These are phyloP conservation scores for Leishmania guyanensis DNA, from an alignment of 208 protist genomes.

Conservation along the genomic window DNA sequence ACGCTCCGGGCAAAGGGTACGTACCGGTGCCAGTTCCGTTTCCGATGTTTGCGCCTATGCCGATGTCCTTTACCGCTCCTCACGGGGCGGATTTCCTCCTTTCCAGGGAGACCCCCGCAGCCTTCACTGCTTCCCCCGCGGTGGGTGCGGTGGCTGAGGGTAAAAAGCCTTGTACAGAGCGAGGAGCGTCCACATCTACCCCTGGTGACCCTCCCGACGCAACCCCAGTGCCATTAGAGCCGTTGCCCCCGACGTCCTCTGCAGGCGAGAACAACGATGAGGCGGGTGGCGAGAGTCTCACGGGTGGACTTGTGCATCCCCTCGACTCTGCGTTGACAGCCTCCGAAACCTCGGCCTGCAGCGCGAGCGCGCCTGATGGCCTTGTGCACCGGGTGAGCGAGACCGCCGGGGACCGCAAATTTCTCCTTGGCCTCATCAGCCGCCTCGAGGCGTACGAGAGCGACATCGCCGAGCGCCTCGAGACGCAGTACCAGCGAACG, in stretches of 20 bases:
- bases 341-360: neutral
- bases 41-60: conserved; percentile 23
- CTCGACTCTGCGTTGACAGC: neutral
- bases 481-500: conserved; percentile 58
- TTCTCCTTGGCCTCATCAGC: conserved; percentile 44
- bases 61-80: neutral
- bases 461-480: conserved; percentile 50
- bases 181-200: neutral
- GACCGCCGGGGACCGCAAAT: conserved; percentile 37
- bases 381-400: conserved; percentile 20
- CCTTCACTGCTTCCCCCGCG: neutral
- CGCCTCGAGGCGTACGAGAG: conserved; percentile 59
- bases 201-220: neutral
- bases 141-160: neutral
- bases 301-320: neutral
- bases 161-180: neutral
- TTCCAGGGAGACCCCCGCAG: neutral
- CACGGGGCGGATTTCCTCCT: neutral
- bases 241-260: neutral
- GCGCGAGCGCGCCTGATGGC: neutral
- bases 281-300: neutral
- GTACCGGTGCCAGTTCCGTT: conserved; percentile 24
- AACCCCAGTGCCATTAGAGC: neutral
- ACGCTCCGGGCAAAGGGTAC: conserved; percentile 4
- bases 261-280: neutral